Evolutionary conservation across 2,329 filamentous ascomycete genomes (phyloP).

Genomic region (Cladophialophora immunda): DNA sequence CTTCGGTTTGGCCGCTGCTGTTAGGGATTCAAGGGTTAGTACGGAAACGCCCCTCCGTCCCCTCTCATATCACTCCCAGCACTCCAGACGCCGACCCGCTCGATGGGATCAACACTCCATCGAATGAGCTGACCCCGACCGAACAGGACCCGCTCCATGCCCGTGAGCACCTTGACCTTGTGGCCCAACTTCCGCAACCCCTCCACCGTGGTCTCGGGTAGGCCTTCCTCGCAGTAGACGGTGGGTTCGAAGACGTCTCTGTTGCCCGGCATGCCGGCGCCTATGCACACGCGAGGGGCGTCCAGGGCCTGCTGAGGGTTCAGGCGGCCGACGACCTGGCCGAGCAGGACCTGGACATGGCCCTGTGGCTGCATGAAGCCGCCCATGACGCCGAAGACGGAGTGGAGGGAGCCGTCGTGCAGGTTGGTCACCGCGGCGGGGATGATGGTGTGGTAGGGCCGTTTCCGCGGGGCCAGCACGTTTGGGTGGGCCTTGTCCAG

Average conservation of each 20-base stretch:
- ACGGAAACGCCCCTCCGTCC: too few relatives aligned
- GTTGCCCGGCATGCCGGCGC: slow-evolving; percentile 68
- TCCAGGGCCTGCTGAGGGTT: slow-evolving; percentile 90
- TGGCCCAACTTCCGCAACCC: slow-evolving; percentile 77
- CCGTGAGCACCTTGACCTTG: slow-evolving; percentile 71
- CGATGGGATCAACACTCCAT: slow-evolving; percentile 77
- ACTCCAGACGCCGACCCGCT: slow-evolving; percentile 74
- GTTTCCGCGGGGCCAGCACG: slow-evolving; percentile 77
- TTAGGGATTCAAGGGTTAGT: too few relatives aligned
- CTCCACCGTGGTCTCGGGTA: slow-evolving; percentile 71
- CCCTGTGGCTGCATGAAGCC: slow-evolving; percentile 99
- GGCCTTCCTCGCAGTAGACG: slow-evolving; percentile 73
- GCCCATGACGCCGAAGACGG: slow-evolving; percentile 95
- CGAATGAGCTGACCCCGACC: slow-evolving; percentile 87
- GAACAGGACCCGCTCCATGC: slow-evolving; percentile 72
- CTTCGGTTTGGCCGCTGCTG: too few relatives aligned
- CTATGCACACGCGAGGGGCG: slow-evolving; percentile 88
- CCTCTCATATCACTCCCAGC: slow-evolving; percentile 88
- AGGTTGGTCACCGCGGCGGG: slow-evolving; percentile 84
- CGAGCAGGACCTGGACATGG: slow-evolving; percentile 90
- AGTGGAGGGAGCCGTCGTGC: slow-evolving; percentile 69
- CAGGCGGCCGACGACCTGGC: slow-evolving; percentile 82
- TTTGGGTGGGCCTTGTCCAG: slow-evolving; percentile 79
- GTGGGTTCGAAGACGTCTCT: slow-evolving; percentile 7
- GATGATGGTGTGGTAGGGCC: slow-evolving; percentile 98